Percentiles rank a stretch among this genome's conserved stretches.
phyloP scores from a whole-genome alignment of 2,329 filamentous ascomycete genomes.

The Aspergillus phoenicis region DNA sequence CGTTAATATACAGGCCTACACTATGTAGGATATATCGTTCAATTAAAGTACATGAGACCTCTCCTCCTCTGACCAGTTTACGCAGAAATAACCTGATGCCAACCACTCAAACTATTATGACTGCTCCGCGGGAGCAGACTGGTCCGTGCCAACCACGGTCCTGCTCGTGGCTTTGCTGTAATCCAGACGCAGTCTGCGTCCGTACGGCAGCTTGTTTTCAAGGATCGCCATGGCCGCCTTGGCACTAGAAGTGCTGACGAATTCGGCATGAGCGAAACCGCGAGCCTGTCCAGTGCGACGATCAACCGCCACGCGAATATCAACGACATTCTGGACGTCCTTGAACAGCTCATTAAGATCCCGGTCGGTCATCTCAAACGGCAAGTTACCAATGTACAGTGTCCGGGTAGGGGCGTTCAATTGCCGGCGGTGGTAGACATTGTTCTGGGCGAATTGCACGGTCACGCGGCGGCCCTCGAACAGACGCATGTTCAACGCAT shows the following conservation, averaged over 20 bases:
- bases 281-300: slow-evolving; percentile 76
- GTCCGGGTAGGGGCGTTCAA: slow-evolving; percentile 60
- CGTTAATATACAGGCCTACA: too few species aligned
- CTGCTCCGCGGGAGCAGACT: too few species aligned
- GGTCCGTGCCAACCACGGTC: not conserved
- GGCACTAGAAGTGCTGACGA: slow-evolving; percentile 69
- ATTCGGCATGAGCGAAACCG: slow-evolving; percentile 85
- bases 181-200: slow-evolving; percentile 67
- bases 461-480: slow-evolving; percentile 66
- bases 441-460: slow-evolving; percentile 59
- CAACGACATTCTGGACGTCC: slow-evolving; percentile 67
- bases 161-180: slow-evolving; percentile 49
- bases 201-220: slow-evolving; percentile 61
- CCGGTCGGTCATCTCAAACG: slow-evolving; percentile 80
- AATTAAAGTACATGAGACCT: not conserved
- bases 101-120: too few species aligned
- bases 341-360: slow-evolving; percentile 79
- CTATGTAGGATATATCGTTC: not conserved
- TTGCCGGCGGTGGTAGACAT: slow-evolving; percentile 23
- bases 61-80: not conserved
- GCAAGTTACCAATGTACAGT: slow-evolving; percentile 82
- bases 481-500: slow-evolving; percentile 60
- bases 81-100: too few species aligned
- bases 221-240: slow-evolving; percentile 61
- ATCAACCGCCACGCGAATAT: slow-evolving; percentile 82